Conservation (phyloP, 208 protist genomes). For the Naegleria gruberi region DNA sequence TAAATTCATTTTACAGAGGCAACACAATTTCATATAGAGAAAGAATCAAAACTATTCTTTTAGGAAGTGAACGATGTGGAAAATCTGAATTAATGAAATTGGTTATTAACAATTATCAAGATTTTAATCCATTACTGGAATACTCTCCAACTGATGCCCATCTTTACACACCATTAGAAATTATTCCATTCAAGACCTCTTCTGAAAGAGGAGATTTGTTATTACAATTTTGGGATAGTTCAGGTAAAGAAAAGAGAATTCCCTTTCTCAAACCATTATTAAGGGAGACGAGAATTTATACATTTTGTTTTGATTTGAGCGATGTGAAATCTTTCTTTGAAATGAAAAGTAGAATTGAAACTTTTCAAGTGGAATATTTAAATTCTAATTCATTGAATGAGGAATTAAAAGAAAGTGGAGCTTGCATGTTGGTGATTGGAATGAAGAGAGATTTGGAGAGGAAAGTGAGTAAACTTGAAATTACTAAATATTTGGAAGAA, state of each 20-base stretch:
- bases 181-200: too few species aligned
- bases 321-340: background rate
- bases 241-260: background rate
- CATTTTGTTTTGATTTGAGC: background rate
- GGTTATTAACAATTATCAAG: too few species aligned
- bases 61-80: too few species aligned
- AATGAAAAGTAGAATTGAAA: background rate
- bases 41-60: too few species aligned
- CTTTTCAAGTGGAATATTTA: background rate
- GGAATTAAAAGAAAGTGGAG: background rate
- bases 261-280: background rate
- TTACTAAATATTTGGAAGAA: background rate
- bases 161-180: too few species aligned
- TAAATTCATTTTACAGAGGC: too few species aligned
- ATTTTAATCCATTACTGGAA: too few species aligned
- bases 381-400: background rate
- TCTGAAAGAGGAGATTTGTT: too few species aligned
- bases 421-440: background rate
- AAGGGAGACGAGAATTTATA: background rate
- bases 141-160: too few species aligned
- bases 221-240: background rate
- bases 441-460: background rate
- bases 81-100: too few species aligned
- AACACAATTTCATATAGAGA: too few species aligned
- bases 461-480: background rate